Evolutionary conservation across 2,329 filamentous ascomycete genomes (phyloP), one percentile per base, ranked within the genome.

Genomic region (Xylariaceae sp.): DNA sequence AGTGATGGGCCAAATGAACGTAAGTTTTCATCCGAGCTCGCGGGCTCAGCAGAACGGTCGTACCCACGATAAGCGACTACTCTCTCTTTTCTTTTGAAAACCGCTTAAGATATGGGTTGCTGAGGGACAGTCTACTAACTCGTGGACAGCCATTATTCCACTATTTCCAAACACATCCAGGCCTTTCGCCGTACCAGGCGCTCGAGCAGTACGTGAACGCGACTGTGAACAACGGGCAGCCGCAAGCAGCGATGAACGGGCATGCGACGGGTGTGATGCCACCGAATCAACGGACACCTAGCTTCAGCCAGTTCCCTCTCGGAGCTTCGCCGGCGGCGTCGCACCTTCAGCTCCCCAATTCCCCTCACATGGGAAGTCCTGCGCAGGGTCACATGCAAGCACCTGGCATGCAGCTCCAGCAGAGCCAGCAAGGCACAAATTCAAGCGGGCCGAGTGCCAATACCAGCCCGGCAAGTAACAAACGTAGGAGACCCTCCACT

Each of bases 391-490:
- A 81, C 55, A 85, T 87, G 79, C 83, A 85, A 71, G 83, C 84
- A 55, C 85, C 85, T 18, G 78, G 78, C 62, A 88, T 88, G 85
- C 83, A 85, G 70, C 75, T 85, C 61, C 85, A 88, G 70, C 82
- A 84, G 64, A 88, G 85, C 69, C 85, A 88, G 70, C 86, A 88
- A 69, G 86, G 85, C 45, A 86, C 85, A 37, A 84, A 77, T 70
- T 87, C 85, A 8, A 85, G 82, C 69, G 85, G 84, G 1, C 84
- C 84, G 5, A 88, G 84, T 68, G 84, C 85, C 58, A 88, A 87
- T 73, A 88, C 86, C 4, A 86, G 83, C 37, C 84, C 84, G 45
- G 79, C 81, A 23, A 82, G 80, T 39, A 84, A 84, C 64, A 86
- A 86, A 73, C 76, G 82, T 56, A 74, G 83, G 66, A 76, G 83